Evolutionary conservation across 2,329 filamentous ascomycete genomes (phyloP).

Genomic region (Thermothelomyces thermophilus): DNA sequence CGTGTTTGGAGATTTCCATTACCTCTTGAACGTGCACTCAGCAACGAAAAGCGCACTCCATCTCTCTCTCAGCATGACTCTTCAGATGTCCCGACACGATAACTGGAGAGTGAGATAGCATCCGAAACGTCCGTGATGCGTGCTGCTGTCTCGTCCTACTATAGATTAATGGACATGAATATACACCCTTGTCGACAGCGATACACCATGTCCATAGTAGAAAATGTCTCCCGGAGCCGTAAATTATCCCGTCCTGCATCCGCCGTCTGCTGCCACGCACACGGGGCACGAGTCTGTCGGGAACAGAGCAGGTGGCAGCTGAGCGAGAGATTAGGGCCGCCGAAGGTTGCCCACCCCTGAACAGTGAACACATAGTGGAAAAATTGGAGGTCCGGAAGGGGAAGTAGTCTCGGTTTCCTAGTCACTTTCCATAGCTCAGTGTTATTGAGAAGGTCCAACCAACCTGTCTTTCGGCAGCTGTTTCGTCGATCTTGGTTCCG

Average conservation of each 20-base stretch:
- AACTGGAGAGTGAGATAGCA: too few species aligned
- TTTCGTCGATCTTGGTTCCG: background rate
- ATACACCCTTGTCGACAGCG: background rate
- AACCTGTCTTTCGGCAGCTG: slow-evolving; percentile 6
- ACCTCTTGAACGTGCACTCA: too few species aligned
- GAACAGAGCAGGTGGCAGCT: background rate
- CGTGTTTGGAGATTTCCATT: too few species aligned
- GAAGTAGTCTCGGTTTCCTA: background rate
- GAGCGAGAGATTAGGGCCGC: background rate
- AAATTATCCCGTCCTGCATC: slow-evolving; percentile 10
- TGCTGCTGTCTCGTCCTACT: background rate
- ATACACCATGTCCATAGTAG: background rate
- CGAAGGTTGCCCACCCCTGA: background rate
- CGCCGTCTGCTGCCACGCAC: background rate
- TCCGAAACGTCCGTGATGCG: too few species aligned
- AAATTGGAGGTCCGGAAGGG: background rate
- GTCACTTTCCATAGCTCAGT: background rate
- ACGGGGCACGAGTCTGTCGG: background rate
- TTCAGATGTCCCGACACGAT: too few species aligned
- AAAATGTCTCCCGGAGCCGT: background rate
- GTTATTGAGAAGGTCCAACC: background rate
- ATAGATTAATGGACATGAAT: background rate
- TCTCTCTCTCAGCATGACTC: too few species aligned
- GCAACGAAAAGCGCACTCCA: too few species aligned
- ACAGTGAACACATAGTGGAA: background rate